Evolutionary conservation across 768 basidiomycete genomes (phyloP).

Genomic region (Chalciporus pseudorubinellus): DNA sequence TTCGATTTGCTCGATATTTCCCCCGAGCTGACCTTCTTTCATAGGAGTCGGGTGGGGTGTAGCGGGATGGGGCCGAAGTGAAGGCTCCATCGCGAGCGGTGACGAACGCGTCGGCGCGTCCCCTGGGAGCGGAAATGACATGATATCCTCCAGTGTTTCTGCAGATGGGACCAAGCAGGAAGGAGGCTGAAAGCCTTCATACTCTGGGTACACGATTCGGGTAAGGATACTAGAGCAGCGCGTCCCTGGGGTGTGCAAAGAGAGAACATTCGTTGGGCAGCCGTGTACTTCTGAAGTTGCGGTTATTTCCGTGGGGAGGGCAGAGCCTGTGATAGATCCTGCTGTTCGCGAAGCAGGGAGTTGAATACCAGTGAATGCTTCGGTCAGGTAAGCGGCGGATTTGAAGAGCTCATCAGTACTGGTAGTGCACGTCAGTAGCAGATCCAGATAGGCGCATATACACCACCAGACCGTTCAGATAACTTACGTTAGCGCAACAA

Average conservation of each 20-base stretch:
- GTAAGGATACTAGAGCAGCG: conserved; percentile 26
- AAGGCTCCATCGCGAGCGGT: neutral
- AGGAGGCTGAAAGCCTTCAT: neutral
- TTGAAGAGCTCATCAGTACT: conserved; percentile 80
- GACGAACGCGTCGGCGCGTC: neutral
- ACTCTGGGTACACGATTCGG: conserved; percentile 16
- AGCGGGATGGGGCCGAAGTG: neutral
- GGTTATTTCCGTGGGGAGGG: neutral
- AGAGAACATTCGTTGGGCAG: neutral
- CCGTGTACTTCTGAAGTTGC: neutral
- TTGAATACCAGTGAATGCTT: conserved; percentile 47
- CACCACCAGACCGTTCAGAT: neutral
- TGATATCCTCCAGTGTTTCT: neutral
- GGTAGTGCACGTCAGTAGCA: neutral
- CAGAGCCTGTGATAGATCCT: conserved; percentile 13
- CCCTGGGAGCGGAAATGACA: neutral
- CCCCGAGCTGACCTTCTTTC: neutral
- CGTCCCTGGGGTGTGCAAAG: conserved; percentile 1
- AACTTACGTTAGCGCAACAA: conserved; percentile 65
- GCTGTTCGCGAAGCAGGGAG: conserved; percentile 10
- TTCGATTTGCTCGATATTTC: neutral
- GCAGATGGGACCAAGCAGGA: neutral
- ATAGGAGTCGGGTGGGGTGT: neutral
- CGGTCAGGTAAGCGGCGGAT: conserved; percentile 71
- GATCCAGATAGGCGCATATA: neutral